Evolutionary conservation across 441 rosid genomes (phyloP), one percentile per base, ranked within the genome.

Genomic region (Melastoma candidum): DNA sequence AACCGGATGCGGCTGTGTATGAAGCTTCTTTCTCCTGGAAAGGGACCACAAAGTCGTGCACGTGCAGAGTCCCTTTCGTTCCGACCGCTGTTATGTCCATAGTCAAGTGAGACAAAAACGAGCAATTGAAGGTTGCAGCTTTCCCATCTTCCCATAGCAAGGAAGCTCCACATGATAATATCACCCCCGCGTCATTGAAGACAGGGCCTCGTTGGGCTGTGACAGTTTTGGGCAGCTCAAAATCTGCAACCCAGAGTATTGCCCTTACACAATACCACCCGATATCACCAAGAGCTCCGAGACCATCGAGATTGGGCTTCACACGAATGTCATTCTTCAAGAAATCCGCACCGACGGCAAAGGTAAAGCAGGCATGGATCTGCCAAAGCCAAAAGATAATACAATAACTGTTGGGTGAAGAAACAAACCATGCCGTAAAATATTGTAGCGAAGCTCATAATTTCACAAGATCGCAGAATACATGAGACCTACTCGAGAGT

Each of bases 281-380:
- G n/a, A 75, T 71, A 49, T 90, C 97, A 4, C 94, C 97, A 0
- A 90, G 87, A 5, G 90, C 79, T 22, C 95, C 95, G 7, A 77
- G 94, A 4, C 75, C 78, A 45, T 90, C 95, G 0, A 90, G 90
- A 49, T 84, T 84, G 22, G 90, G 87, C 69, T 81, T 86, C 41
- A 86, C 85, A 22, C 90, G 84, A 25, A 81, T 78, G 65, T 90
- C 80, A 41, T 81, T 68, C 59, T 69, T 72, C 11, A 90, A 72
- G 66, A 86, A 90, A 45, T 66, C 65, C 10, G 76, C 66, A 7
- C 56, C 75, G 2, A 44, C 82, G 10, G 61, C 66, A 56, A 76
- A 82, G 5, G 94, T 29, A 56, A 84, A 82, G 70, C 74, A 76
- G 67, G 76, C 70, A 26, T 80, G 75, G 4, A 85, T 66, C 95